Evolutionary conservation across 768 basidiomycete species (phyloP), one percentile per base, ranked within the genome.

Genomic region (Hericium rajendrae): DNA sequence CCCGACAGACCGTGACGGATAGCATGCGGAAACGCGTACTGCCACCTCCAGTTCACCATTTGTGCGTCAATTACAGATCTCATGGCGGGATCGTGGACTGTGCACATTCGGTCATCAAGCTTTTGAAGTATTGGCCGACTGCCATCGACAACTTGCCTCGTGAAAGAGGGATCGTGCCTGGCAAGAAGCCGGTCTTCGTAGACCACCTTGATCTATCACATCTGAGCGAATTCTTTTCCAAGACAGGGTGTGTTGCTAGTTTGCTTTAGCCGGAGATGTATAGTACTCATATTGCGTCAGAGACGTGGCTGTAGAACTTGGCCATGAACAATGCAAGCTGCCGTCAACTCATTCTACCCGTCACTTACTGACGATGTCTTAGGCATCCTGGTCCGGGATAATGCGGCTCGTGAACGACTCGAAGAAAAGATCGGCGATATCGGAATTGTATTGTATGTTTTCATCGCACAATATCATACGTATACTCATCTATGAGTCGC

Each of bases 1-100:
- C 38, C 26, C 26, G 50, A 56, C n/a, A 15, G 50, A 48, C 40
- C 16, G 39, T 38, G 43, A 51, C 32, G 58, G 55, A 2, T 55
- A 62, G 24, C 52, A 52, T 46, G 10, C 43, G 2, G 9, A 32
- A 32, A 32, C 32, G 32, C 32, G 9, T 32, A 8, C 32, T 32
- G 1, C 2, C 32, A 4, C 32, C 32, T 32, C 32, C 32, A 6
- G 32, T 32, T 10, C 32, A 32, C 64, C 80, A 84, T 59, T 73
- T 90, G 1, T 68, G 76, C 0, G 70, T 77, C 51, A 89, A 89
- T 63, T 88, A 85, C 62, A 78, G 87, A 5, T 87, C 85, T 0
- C 85, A 88, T 63, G 78, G 77, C 0, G 88, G 88, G 2, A 88
- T 89, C 46, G 81, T 89, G n/a, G 74, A 83, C 49, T 86, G 83